Conservation (phyloP, 495 filamentous ascomycete species). For the Xylaria telfairii region DNA sequence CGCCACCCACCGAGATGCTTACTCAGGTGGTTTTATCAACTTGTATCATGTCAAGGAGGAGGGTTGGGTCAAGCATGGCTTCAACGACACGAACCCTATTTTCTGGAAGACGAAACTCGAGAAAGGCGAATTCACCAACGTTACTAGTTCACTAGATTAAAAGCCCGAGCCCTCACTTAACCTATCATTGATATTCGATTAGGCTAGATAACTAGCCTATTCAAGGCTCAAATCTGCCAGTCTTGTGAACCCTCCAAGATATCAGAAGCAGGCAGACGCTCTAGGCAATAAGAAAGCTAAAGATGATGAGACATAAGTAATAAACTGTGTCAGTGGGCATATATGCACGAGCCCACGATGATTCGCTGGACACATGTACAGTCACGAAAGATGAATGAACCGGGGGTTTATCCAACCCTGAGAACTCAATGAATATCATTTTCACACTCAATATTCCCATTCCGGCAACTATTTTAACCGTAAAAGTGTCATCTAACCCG, state of each 20-base stretch:
- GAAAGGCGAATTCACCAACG: conserved; percentile 97
- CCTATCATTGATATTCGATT: background rate
- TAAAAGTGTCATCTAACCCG: background rate
- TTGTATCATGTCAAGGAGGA: conserved; percentile 98
- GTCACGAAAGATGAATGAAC: conserved; percentile 17
- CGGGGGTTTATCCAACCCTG: background rate
- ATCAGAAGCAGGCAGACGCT: background rate
- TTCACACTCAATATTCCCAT: background rate
- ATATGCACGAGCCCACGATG: background rate
- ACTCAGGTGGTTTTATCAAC: conserved; percentile 98
- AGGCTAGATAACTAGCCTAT: background rate
- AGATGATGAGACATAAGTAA: conserved; percentile 32
- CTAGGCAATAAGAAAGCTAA: background rate
- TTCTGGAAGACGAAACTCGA: conserved; percentile 99
- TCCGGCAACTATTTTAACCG: background rate
- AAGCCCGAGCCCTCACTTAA: conserved; percentile 1
- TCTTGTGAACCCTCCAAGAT: background rate
- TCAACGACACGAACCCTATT: conserved; percentile 91
- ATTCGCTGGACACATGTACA: conserved; percentile 37
- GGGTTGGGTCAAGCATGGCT: conserved; percentile 98
- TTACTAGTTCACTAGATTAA: conserved; percentile 76
- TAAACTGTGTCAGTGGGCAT: conserved; percentile 32
- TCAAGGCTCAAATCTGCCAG: background rate
- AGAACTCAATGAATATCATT: background rate
- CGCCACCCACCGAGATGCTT: conserved; percentile 97